Base-by-base conservation (phyloP, 2,329 filamentous ascomycete genomes). In the Mollisiaceae sp. region DNA sequence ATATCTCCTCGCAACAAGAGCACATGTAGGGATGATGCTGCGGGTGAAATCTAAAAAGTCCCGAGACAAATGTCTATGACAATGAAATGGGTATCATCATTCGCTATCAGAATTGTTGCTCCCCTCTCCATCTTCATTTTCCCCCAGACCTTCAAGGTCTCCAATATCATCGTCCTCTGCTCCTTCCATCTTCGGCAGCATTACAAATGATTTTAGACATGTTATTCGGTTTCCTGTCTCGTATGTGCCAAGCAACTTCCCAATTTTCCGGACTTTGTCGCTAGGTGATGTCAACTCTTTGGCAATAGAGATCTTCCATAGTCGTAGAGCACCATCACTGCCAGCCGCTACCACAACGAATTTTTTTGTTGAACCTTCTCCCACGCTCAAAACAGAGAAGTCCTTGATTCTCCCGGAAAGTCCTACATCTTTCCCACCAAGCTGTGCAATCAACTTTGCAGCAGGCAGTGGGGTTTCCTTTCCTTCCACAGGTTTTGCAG, bases 141-240 rank as follows among this genome's bases (percentile, higher is more conserved):
- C 72, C 27, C 71, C 67, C 47, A 72, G 64, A 12, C 67, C 70
- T 35, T 75, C 71, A 50, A 70, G 69, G 24, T 72, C 70, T n/a
- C 72, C 69, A 35, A 70, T 67, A 55, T 71, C 71, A 22, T 72
- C 73, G 39, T 86, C 87, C 71, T 87, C 87, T 54, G 82, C 81
- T 24, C 84, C 85, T 47, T 88, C 87, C 18, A 86, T 85, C 56
- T 84, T 82, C 72, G 88, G 85, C 77, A 91, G 85, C 92, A 98
- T 96, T 69, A 92, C 82, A 80, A 97, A 98, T 24, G 90, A 90
- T 72, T 88, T 89, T 73, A 98, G 76, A 76, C 95, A 98, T 43
- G 94, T 98, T 71, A 98, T 93, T 64, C 95, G 84, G 76, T 94
- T 94, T 55, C 90, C 89, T 24, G 94, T 97, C 78, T 94, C 90